Base-by-base conservation (phyloP, 768 basidiomycete genomes). In the Tylopilus cervinicoccineus region DNA sequence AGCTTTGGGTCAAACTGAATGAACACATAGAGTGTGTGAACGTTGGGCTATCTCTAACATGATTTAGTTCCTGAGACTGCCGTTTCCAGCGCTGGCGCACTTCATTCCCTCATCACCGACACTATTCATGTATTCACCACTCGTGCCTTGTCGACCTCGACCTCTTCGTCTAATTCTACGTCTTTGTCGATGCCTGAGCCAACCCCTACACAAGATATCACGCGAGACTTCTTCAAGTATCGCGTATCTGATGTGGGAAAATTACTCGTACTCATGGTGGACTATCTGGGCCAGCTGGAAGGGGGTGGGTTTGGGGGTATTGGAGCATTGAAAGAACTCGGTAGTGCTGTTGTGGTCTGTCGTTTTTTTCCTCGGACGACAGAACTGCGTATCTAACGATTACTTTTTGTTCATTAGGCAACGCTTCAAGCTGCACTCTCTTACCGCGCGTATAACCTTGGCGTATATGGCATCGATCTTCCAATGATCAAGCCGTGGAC, bases 401-500 rank as follows among this genome's bases (percentile, higher is more conserved):
- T 5, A 26, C 8, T 23, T 11, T 12, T 41, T 43, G 20, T 33
- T 37, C 7, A 4, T 42, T 38, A 95, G 93, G 80, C 78, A 28
- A 78, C 88, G 12, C 74, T 88, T 33, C 77, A 76, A 56, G 83
- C 90, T 2, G 84, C 90, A 0, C 73, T 82, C 42, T 80, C 84
- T 28, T 91, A 89, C 63, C 80, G 93, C 33, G 76, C 78, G 31
- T 82, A 84, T 53, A 85, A 89, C 56, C 61, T 77, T 2, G 73
- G 75, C 8, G 80, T 87, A 9, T 98, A 98, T 62, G 90, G 90
- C 26, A 74, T 97, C 37, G 76, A 80, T 20, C 71, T 76, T 19
- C 85, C 79, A 5, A 80, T 81, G 78, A 75, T 77, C 54, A 77
- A 83, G 51, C 83, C 88, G 0, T 98, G 94, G 95, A 91, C 92